phyloP scores from a whole-genome alignment of 345 rosid species.

The Sonneratia alba region DNA sequence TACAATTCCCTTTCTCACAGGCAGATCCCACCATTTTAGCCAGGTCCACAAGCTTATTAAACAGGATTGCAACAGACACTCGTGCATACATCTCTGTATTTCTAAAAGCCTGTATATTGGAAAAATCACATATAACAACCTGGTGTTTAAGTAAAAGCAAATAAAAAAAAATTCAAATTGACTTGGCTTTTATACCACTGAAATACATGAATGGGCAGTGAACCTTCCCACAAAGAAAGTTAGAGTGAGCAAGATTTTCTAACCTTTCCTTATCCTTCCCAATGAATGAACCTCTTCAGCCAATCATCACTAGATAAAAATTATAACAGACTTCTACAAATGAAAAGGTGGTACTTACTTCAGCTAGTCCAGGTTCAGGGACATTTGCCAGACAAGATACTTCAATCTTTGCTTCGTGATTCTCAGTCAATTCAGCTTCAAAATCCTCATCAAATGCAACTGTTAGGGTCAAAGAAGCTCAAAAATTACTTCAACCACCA shows the following conservation, averaged over 20 bases:
- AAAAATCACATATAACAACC: background rate
- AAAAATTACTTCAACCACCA: background rate
- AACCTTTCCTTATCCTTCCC: background rate
- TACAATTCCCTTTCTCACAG: conserved; percentile 33
- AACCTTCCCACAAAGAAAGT: background rate
- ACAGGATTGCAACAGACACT: conserved; percentile 76
- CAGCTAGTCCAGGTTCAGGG: conserved; percentile 71
- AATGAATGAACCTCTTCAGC: background rate
- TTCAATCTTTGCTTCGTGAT: conserved; percentile 71
- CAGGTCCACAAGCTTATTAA: conserved; percentile 60
- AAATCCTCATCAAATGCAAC: conserved; percentile 99
- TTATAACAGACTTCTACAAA: background rate
- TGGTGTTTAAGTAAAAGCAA: background rate
- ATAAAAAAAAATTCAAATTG: background rate
- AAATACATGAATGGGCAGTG: background rate
- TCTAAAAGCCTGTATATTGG: conserved; percentile 48
- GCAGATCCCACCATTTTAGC: conserved; percentile 33
- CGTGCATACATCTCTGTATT: conserved; percentile 94
- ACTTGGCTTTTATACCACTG: background rate
- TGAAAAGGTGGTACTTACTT: conserved; percentile 35
- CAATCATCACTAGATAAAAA: background rate
- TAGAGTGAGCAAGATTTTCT: background rate
- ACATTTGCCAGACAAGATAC: conserved; percentile 57
- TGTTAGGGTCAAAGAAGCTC: conserved; percentile 13
- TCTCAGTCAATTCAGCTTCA: conserved; percentile 83